phyloP scores from a whole-genome alignment of 2,329 filamentous ascomycete genomes.

The Neoscytalidium dimidiatum region DNA sequence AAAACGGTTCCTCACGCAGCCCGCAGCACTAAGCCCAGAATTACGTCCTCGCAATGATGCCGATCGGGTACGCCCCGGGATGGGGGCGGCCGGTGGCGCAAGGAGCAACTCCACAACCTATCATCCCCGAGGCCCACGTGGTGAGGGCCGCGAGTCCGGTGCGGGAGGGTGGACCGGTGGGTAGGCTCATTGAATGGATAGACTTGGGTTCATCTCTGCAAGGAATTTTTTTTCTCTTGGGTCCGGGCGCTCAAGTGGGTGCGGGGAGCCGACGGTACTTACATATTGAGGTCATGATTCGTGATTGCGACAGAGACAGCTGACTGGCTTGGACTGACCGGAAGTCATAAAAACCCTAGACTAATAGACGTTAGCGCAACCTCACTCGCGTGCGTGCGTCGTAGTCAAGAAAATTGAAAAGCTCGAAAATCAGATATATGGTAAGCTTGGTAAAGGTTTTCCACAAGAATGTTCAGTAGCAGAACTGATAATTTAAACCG shows the following conservation, averaged over 20 bases:
- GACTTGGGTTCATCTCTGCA: slow-evolving; percentile 61
- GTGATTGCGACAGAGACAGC: neutral
- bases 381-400: neutral
- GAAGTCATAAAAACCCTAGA: neutral
- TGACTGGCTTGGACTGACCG: neutral
- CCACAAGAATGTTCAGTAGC: slow-evolving; percentile 63
- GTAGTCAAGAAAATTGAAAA: neutral
- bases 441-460: slow-evolving; percentile 60
- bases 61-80: slow-evolving; percentile 38
- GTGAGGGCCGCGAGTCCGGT: slow-evolving; percentile 58
- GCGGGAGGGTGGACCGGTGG: slow-evolving; percentile 72
- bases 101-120: slow-evolving; percentile 70
- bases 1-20: slow-evolving; percentile 38
- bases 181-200: slow-evolving; percentile 63
- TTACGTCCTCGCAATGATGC: slow-evolving; percentile 35
- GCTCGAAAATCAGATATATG: slow-evolving; percentile 49
- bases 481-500: slow-evolving; percentile 59
- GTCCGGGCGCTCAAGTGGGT: neutral
- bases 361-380: neutral
- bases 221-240: neutral
- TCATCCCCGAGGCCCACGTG: slow-evolving; percentile 58
- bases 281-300: neutral
- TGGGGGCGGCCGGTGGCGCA: slow-evolving; percentile 28
- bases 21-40: slow-evolving; percentile 59
- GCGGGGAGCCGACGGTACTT: slow-evolving; percentile 11